These are phyloP conservation scores for Dioscorea cayenensis DNA, from an alignment of 116 monocot genomes.

Conservation along the genomic window DNA sequence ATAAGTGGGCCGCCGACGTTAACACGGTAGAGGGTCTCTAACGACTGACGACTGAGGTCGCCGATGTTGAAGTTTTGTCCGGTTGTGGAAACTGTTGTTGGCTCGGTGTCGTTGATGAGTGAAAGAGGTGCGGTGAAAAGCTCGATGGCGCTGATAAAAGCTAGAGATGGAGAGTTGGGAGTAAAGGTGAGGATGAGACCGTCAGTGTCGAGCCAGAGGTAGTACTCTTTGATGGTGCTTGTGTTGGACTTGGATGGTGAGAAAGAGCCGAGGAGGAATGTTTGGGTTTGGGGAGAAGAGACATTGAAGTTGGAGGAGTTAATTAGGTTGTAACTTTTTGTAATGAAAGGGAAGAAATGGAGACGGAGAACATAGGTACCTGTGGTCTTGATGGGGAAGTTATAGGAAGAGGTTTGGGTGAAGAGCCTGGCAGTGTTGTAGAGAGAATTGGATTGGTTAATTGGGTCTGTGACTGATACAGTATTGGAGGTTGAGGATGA, in stretches of 20 bases:
- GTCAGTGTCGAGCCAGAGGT: constrained; percentile 25
- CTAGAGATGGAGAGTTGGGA: constrained; percentile 23
- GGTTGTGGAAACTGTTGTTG: background rate
- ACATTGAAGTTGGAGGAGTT: constrained; percentile 17
- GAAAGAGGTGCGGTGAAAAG: constrained; percentile 54
- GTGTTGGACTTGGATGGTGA: background rate
- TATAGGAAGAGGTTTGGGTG: constrained; percentile 11
- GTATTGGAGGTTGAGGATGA: background rate
- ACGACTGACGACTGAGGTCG: constrained; percentile 2
- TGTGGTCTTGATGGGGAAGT: background rate
- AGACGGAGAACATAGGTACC: constrained; percentile 29
- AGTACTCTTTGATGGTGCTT: constrained; percentile 48
- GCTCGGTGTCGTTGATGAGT: constrained; percentile 19
- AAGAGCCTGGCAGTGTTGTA: constrained; percentile 18
- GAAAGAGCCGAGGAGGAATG: background rate
- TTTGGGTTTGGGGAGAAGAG: background rate
- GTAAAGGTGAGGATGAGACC: constrained; percentile 36
- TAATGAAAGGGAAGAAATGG: constrained; percentile 28
- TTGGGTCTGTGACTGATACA: background rate
- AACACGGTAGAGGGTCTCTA: constrained; percentile 56
- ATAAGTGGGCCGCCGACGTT: constrained; percentile 63
- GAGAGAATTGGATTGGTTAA: background rate
- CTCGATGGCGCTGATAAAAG: constrained; percentile 86
- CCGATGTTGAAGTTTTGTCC: background rate
- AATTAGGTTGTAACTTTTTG: constrained; percentile 4